Conservation (phyloP, 225 moss, liverwort and hornwort genomes). For the Anthoceros angustus region DNA sequence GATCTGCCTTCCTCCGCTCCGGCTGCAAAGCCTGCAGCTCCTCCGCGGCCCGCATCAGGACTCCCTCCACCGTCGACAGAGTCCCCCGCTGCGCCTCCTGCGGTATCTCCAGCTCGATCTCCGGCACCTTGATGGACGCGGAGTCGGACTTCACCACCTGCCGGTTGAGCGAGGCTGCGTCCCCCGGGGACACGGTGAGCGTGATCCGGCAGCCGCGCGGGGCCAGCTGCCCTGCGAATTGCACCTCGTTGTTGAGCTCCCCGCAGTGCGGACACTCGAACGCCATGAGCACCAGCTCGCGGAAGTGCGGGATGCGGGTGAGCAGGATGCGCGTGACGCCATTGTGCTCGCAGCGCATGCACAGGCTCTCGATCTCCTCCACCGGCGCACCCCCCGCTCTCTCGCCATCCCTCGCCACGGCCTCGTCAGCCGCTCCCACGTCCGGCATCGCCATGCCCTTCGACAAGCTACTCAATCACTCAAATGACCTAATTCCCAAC, state of each 20-base stretch:
- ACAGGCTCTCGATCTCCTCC: constrained; percentile 33
- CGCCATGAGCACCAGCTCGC: constrained; percentile 84
- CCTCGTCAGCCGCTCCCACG: constrained; percentile 33
- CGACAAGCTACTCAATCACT: too few species aligned
- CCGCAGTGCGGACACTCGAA: constrained; percentile 74
- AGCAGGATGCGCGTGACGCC: constrained; percentile 55
- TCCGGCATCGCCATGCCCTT: constrained; percentile 20
- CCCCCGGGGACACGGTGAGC: constrained; percentile 35
- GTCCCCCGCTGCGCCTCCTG: constrained; percentile 59
- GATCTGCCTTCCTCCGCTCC: constrained; percentile 45
- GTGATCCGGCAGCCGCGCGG: constrained; percentile 47
- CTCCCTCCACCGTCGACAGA: constrained; percentile 79
- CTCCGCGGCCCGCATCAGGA: constrained; percentile 42
- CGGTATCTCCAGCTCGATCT: constrained; percentile 73
- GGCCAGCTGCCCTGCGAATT: constrained; percentile 57
- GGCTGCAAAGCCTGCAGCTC: constrained; percentile 57
- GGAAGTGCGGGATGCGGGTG: constrained; percentile 70
- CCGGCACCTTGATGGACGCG: constrained; percentile 69
- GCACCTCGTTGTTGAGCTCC: constrained; percentile 84
- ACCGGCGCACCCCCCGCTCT: constrained; percentile 13
- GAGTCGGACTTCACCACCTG: constrained; percentile 84
- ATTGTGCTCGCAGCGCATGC: constrained; percentile 40
- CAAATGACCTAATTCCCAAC: too few species aligned
- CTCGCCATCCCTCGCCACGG: constrained; percentile 2
- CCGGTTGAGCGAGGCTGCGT: constrained; percentile 48